phyloP scores from a whole-genome alignment of 2,329 filamentous ascomycete genomes.

The Lanzia echinophila region DNA sequence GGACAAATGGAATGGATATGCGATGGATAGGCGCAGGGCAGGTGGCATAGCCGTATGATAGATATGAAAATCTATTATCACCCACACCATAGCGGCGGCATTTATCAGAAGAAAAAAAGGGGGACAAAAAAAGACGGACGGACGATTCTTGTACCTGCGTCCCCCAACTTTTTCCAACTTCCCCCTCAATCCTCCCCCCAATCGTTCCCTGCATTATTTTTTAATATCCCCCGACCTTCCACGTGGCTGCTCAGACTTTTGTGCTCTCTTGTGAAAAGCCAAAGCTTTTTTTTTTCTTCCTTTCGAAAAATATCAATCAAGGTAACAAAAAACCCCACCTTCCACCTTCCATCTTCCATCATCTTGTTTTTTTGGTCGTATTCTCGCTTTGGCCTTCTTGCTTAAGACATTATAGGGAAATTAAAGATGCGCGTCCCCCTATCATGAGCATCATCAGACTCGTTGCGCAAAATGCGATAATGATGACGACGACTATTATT shows the following conservation, averaged over 20 bases:
- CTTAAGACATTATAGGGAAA: background rate
- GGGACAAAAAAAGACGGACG: too few relatives aligned
- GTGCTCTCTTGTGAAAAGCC: background rate
- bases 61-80: too few relatives aligned
- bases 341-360: background rate
- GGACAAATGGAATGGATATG: background rate
- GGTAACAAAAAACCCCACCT: background rate
- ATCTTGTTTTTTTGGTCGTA: background rate
- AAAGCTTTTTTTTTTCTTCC: background rate
- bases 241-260: slow-evolving; percentile 9
- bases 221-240: slow-evolving; percentile 2
- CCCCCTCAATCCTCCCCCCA: background rate
- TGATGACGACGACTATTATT: background rate
- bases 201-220: background rate
- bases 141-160: background rate
- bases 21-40: too few relatives aligned
- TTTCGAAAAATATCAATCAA: too few relatives aligned
- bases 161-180: background rate
- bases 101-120: too few relatives aligned
- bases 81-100: too few relatives aligned
- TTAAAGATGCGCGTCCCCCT: background rate
- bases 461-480: background rate
- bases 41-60: too few relatives aligned
- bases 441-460: background rate
- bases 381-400: background rate